phyloP scores from a whole-genome alignment of 306 rosid genomes.

The Rosa chinensis region DNA sequence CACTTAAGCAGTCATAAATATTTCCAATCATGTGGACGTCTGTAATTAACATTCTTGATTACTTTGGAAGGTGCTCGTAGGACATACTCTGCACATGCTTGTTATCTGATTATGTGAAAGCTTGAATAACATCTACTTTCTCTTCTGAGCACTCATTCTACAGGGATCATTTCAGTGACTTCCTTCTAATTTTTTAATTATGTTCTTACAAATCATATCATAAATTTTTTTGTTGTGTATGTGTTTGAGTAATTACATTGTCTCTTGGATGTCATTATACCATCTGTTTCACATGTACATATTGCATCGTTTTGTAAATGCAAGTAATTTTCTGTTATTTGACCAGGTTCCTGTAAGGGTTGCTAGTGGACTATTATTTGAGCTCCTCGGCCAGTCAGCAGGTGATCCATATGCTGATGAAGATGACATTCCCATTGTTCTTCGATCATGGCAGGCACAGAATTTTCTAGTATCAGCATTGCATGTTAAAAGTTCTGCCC shows the following conservation, averaged over 20 bases:
- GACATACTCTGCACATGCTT: neutral
- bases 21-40: too few relatives aligned
- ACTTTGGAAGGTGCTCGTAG: neutral
- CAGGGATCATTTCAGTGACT: neutral
- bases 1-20: too few relatives aligned
- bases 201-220: neutral
- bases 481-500: slow-evolving; percentile 58
- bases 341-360: slow-evolving; percentile 72
- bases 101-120: neutral
- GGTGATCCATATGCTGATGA: slow-evolving; percentile 64
- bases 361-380: slow-evolving; percentile 70
- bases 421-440: slow-evolving; percentile 72
- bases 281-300: neutral
- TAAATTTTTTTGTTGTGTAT: neutral
- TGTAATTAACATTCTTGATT: neutral
- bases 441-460: slow-evolving; percentile 76
- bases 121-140: too few relatives aligned
- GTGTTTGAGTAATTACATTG: neutral
- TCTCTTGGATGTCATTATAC: neutral
- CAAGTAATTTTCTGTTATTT: neutral
- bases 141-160: neutral
- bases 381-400: slow-evolving; percentile 67
- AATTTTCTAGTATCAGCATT: slow-evolving; percentile 58
- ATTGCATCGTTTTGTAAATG: neutral
- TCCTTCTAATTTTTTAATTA: neutral